Conservation (phyloP, 257 asterid species). For the Nicotiana paniculata region DNA sequence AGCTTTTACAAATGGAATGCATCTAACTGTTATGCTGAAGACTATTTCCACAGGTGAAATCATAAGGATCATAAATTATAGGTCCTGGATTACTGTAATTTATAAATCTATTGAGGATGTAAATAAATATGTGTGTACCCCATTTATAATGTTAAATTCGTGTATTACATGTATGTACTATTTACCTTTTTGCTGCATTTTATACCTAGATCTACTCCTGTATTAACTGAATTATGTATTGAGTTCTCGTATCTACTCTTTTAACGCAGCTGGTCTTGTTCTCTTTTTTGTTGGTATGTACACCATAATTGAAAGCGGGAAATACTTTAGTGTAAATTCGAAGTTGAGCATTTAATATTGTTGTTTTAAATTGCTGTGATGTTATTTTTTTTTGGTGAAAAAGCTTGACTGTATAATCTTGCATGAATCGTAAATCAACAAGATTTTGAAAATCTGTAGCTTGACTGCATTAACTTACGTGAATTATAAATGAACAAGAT, state of each 20-base stretch:
- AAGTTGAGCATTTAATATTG: neutral
- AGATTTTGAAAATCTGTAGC: neutral
- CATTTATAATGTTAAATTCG: neutral
- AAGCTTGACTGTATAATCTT: neutral
- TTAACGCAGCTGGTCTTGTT: neutral
- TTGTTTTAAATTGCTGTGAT: neutral
- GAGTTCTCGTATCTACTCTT: neutral
- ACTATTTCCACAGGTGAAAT: neutral
- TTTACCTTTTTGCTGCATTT: neutral
- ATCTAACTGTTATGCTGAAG: no score
- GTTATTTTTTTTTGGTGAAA: neutral
- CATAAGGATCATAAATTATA: neutral
- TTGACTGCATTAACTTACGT: neutral
- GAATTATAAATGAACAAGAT: neutral
- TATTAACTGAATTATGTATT: neutral
- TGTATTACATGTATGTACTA: neutral
- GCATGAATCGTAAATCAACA: neutral
- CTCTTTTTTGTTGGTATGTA: neutral
- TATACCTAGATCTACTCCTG: neutral
- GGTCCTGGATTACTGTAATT: neutral
- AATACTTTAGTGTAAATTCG: neutral
- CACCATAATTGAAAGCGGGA: neutral
- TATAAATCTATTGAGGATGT: neutral
- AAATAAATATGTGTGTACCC: neutral
- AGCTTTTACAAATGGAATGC: no score